Conservation (phyloP, 2,329 filamentous ascomycete genomes). For the Cytospora piceicola region DNA sequence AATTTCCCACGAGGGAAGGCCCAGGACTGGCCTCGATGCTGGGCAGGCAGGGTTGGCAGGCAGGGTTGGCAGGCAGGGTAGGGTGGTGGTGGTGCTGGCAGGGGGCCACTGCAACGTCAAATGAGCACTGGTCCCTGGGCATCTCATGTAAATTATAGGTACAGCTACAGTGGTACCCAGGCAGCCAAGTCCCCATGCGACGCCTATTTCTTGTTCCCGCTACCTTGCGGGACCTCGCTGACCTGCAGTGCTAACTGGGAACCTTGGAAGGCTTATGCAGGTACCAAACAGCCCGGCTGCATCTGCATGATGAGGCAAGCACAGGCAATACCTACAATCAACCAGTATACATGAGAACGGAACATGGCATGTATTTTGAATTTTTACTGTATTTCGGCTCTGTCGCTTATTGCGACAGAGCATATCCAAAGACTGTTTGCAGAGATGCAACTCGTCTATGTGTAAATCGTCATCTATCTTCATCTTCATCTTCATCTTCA, state of each 20-base stretch:
- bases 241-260: not conserved
- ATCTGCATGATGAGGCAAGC: slow-evolving; percentile 2
- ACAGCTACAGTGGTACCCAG: not conserved
- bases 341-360: not conserved
- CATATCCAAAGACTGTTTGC: slow-evolving; percentile 16
- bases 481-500: too few relatives aligned
- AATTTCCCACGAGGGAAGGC: too few relatives aligned
- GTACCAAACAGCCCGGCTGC: slow-evolving; percentile 14
- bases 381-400: slow-evolving; percentile 24
- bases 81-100: too few relatives aligned
- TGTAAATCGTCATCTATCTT: slow-evolving; percentile 14
- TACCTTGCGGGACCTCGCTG: slow-evolving; percentile 1
- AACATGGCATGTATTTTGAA: not conserved
- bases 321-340: not conserved
- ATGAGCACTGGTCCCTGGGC: too few relatives aligned
- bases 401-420: slow-evolving; percentile 11
- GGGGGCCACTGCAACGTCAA: too few relatives aligned
- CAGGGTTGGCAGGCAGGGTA: too few relatives aligned
- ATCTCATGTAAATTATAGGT: not conserved
- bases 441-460: slow-evolving; percentile 17
- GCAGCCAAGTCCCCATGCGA: not conserved
- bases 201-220: not conserved
- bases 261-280: slow-evolving; percentile 17
- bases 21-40: too few relatives aligned
- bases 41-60: too few relatives aligned